Conservation (phyloP, 2,329 filamentous ascomycete genomes). For the Epichloe aotearoae region DNA sequence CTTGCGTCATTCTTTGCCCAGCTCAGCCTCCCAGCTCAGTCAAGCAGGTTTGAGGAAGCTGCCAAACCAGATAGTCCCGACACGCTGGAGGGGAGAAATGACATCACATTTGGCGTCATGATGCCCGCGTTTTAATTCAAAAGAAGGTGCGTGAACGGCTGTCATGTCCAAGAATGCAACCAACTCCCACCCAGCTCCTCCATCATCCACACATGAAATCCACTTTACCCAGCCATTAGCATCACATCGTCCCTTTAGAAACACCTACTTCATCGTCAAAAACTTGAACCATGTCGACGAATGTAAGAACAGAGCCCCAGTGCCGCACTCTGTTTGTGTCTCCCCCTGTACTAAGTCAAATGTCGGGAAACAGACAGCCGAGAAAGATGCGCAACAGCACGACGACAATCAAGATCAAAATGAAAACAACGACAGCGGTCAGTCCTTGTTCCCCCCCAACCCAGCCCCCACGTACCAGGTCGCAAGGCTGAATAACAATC, state of each 20-base stretch:
- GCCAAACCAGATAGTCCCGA: not conserved
- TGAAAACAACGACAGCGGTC: not conserved
- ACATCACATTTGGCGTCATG: not conserved
- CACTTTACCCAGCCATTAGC: no score
- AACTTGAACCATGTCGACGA: not conserved
- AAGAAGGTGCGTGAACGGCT: not conserved
- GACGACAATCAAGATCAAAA: not conserved
- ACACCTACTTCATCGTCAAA: not conserved
- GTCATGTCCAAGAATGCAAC: not conserved
- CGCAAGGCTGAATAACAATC: no score
- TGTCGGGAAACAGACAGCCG: not conserved
- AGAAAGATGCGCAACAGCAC: constrained; percentile 1
- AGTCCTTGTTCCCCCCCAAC: not conserved
- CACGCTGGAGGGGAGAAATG: not conserved
- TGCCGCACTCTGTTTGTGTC: no score
- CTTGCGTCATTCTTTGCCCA: not conserved
- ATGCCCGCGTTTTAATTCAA: not conserved
- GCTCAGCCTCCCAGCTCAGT: not conserved
- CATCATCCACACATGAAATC: no score
- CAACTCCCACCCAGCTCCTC: not conserved
- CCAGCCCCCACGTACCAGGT: not conserved
- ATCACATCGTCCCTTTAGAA: no score
- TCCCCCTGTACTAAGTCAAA: no score
- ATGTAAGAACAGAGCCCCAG: not conserved
- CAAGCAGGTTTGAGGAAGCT: not conserved